Conservation (phyloP, 2,329 filamentous ascomycete species). For the Xylaria sp. region DNA sequence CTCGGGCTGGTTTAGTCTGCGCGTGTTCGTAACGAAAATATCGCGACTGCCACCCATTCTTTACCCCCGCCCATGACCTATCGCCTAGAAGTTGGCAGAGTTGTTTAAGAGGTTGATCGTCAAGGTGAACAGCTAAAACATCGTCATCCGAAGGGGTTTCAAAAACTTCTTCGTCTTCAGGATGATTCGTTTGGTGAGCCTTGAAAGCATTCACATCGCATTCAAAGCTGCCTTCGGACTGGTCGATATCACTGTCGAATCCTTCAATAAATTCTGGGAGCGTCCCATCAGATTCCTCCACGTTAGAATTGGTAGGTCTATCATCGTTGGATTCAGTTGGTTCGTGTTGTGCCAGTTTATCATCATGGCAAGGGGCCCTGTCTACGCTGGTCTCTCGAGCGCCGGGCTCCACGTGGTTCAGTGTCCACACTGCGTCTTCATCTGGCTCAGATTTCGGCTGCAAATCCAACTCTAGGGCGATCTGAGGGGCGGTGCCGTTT, state of each 20-base stretch:
- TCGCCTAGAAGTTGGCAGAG: slow-evolving; percentile 40
- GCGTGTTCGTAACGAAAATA: slow-evolving; percentile 34
- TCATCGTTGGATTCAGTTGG: not conserved
- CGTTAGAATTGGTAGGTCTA: not conserved
- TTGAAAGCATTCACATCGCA: slow-evolving; percentile 43
- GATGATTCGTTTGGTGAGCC: slow-evolving; percentile 26
- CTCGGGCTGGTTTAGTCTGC: slow-evolving; percentile 37
- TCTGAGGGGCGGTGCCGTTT: not conserved
- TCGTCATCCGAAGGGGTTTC: slow-evolving; percentile 40
- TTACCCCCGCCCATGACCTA: slow-evolving; percentile 41
- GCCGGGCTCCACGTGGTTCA: not conserved
- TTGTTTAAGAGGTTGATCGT: slow-evolving; percentile 31
- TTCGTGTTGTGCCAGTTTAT: not conserved
- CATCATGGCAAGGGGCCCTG: not conserved
- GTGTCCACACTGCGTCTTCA: not conserved
- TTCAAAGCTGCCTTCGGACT: slow-evolving; percentile 41
- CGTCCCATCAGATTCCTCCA: slow-evolving; percentile 1
- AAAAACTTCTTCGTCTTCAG: slow-evolving; percentile 36
- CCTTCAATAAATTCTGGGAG: slow-evolving; percentile 32
- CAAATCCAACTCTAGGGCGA: not conserved
- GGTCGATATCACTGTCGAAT: slow-evolving; percentile 34
- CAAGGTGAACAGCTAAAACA: slow-evolving; percentile 39
- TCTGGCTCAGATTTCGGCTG: not conserved
- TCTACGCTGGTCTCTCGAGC: not conserved
- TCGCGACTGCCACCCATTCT: slow-evolving; percentile 38